Percentiles rank a stretch among this genome's conserved stretches.
phyloP scores from a whole-genome alignment of 768 basidiomycete species.

The Auricularia sp. region DNA sequence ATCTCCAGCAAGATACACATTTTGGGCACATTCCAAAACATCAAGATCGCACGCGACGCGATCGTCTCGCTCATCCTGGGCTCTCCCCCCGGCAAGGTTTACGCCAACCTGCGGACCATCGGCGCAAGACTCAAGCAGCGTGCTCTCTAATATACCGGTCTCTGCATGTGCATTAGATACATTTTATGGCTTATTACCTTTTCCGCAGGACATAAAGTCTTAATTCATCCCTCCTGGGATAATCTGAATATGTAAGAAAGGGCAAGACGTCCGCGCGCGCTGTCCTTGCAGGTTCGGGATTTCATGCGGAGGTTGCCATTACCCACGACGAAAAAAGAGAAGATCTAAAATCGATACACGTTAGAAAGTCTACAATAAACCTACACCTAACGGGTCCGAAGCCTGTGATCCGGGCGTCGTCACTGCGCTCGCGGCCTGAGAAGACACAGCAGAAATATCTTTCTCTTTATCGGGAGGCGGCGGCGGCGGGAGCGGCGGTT shows the following conservation, averaged over 20 bases:
- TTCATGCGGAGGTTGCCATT: too few species aligned
- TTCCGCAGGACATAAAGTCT: too few species aligned
- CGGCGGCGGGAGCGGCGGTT: conserved; percentile 20
- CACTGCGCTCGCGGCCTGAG: conserved; percentile 6
- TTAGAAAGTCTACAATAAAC: conserved; percentile 32
- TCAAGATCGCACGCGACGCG: conserved; percentile 94
- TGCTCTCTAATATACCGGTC: conserved; percentile 42
- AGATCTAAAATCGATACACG: conserved; percentile 4
- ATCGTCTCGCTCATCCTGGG: conserved; percentile 92
- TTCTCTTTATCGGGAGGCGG: conserved; percentile 11
- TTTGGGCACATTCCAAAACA: conserved; percentile 96
- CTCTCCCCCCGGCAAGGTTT: conserved; percentile 89
- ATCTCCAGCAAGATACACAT: conserved; percentile 85
- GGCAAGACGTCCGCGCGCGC: too few species aligned
- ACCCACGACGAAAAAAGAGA: background rate
- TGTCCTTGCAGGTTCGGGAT: too few species aligned
- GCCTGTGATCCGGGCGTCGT: conserved; percentile 11
- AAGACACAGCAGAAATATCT: conserved; percentile 26
- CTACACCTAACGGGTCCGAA: conserved; percentile 62
- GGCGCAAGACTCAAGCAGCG: conserved; percentile 90
- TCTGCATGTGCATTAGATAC: conserved; percentile 1
- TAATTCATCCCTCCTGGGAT: too few species aligned
- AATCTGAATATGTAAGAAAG: too few species aligned
- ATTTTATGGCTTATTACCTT: background rate
- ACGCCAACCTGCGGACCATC: conserved; percentile 83